Evolutionary conservation across 441 rosid species (phyloP).

Genomic region (Pelargonium hybrid): DNA sequence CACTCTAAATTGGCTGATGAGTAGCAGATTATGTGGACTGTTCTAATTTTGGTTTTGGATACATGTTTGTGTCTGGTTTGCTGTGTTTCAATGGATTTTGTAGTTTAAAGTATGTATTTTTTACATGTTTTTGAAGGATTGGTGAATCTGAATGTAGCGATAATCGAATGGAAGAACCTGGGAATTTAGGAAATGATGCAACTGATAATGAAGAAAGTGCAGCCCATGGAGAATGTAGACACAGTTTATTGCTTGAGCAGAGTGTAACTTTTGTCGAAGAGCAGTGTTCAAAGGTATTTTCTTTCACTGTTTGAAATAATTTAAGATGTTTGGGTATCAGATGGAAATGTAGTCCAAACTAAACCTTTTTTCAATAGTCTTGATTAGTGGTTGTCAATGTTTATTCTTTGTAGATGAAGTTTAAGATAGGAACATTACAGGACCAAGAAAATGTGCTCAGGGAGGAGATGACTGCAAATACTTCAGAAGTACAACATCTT

Average conservation of each 20-base stretch:
- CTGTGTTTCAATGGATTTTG: no score
- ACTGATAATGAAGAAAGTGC: constrained; percentile 20
- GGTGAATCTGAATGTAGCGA: constrained; percentile 3
- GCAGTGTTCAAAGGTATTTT: neutral
- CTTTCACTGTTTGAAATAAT: neutral
- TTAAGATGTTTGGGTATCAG: neutral
- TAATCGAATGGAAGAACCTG: constrained; percentile 16
- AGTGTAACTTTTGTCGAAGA: neutral
- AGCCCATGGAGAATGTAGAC: neutral
- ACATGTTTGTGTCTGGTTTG: no score
- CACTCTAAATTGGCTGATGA: no score
- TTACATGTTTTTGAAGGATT: no score
- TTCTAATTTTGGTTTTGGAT: no score
- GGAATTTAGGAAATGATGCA: constrained; percentile 17
- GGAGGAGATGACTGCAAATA: constrained; percentile 22
- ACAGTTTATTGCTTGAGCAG: neutral
- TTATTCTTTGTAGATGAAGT: constrained; percentile 15
- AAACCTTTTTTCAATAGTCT: neutral
- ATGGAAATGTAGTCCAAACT: neutral
- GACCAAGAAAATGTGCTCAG: constrained; percentile 10
- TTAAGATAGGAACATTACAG: neutral
- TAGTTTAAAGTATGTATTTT: no score
- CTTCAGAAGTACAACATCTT: constrained; percentile 34
- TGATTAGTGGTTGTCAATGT: neutral
- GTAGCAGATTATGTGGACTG: no score